A percentile compares a stretch with the other conserved stretches of the same genome.
Evolutionary conservation across 2,329 filamentous ascomycete genomes (phyloP).

Genomic region (Coniella vitis): DNA sequence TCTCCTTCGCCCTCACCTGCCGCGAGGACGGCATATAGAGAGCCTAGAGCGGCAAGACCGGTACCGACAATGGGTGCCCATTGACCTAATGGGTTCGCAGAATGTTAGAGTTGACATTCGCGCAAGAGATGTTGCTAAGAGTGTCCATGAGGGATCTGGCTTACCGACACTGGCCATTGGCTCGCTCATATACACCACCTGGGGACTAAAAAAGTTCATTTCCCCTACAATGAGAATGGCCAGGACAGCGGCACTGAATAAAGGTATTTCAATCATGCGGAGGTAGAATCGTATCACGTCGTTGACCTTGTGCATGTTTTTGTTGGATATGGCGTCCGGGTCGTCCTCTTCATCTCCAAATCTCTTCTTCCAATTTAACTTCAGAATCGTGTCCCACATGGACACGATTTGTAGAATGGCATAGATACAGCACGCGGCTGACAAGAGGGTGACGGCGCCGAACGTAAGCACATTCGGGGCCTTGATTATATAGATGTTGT

Average conservation of each 20-base stretch:
- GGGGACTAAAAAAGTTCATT: constrained; percentile 54
- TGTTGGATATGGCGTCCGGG: constrained; percentile 45
- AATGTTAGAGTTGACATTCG: not conserved
- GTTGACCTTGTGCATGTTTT: constrained; percentile 48
- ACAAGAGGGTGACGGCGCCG: constrained; percentile 51
- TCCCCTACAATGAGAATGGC: constrained; percentile 56
- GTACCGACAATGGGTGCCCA: constrained; percentile 56
- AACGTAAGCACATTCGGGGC: constrained; percentile 50
- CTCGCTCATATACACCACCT: constrained; percentile 53
- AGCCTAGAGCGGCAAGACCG: constrained; percentile 49
- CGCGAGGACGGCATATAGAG: constrained; percentile 27
- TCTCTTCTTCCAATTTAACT: constrained; percentile 50
- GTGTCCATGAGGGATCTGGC: constrained; percentile 16
- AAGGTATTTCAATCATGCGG: constrained; percentile 48
- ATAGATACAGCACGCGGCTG: constrained; percentile 58
- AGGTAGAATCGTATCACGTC: constrained; percentile 46
- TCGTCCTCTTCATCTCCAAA: constrained; percentile 28
- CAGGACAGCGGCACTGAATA: constrained; percentile 52
- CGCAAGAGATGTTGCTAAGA: not conserved
- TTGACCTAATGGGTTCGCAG: constrained; percentile 35
- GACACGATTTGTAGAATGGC: constrained; percentile 54
- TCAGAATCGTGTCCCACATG: constrained; percentile 58
- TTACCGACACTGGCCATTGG: constrained; percentile 54
- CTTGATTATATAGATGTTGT: constrained; percentile 58
- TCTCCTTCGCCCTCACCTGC: not conserved